Evolutionary conservation across 345 rosid species (phyloP).

Genomic region (Salix brachista): DNA sequence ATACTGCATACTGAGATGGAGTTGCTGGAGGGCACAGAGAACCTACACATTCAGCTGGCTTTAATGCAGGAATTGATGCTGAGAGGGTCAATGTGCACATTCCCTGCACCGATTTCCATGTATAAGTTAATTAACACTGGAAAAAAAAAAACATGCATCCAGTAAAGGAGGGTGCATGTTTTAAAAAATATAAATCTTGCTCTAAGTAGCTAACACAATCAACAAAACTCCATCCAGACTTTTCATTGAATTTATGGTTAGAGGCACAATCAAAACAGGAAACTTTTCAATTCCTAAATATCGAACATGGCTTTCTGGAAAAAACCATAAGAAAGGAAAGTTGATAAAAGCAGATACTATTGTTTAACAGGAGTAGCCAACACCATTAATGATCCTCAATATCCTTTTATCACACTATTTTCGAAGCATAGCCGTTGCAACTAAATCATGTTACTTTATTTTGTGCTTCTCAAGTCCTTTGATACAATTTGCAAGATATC

Average conservation of each 20-base stretch:
- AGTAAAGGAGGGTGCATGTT: background rate
- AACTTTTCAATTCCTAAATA: background rate
- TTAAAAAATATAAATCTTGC: background rate
- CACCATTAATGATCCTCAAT: background rate
- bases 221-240: background rate
- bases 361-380: background rate
- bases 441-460: background rate
- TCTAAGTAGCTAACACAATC: background rate
- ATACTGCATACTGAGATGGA: slow-evolving; percentile 58
- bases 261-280: background rate
- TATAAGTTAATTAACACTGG: slow-evolving; percentile 5
- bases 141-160: background rate
- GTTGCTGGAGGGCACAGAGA: slow-evolving; percentile 66
- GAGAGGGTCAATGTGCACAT: slow-evolving; percentile 85
- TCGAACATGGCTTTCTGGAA: background rate
- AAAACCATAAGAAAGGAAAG: background rate
- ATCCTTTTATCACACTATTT: background rate
- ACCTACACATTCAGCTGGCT: slow-evolving; percentile 62
- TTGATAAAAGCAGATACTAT: background rate
- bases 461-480: background rate
- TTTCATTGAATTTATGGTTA: background rate
- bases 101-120: slow-evolving; percentile 47
- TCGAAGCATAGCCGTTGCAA: background rate
- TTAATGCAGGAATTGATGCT: slow-evolving; percentile 63
- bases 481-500: background rate